phyloP scores from a whole-genome alignment of 352 stramenopile genomes.

The Phytophthora sp. region DNA sequence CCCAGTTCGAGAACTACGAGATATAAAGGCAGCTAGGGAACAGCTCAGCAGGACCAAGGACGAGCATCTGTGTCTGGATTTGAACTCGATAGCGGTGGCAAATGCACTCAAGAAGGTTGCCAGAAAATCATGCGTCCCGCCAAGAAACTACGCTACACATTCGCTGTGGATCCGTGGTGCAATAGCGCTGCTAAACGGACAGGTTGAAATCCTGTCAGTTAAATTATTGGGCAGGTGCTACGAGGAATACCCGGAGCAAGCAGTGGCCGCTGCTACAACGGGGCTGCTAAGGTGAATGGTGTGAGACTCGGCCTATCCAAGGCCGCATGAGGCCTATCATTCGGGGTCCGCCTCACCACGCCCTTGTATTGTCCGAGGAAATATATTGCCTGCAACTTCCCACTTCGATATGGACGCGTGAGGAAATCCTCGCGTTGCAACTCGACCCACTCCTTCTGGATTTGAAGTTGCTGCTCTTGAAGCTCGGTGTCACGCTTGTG shows the following conservation, averaged over 20 bases:
- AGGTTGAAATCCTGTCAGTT: background rate
- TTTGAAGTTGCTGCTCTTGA: too few species aligned
- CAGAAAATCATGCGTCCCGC: background rate
- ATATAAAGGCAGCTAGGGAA: background rate
- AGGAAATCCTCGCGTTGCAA: too few species aligned
- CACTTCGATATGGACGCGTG: too few species aligned
- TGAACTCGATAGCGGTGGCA: background rate
- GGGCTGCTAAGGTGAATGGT: background rate
- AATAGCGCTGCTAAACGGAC: background rate
- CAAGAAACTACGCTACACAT: background rate
- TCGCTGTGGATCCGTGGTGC: conserved; percentile 1
- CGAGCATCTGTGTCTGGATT: background rate
- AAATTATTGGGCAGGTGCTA: conserved; percentile 1
- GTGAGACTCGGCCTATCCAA: background rate
- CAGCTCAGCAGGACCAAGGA: background rate
- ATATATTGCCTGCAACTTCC: too few species aligned
- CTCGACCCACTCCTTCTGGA: too few species aligned
- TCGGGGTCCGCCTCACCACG: conserved; percentile 1
- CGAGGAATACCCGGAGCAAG: conserved; percentile 1
- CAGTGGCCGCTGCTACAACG: background rate
- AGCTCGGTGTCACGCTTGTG: too few species aligned
- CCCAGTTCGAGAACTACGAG: conserved; percentile 9
- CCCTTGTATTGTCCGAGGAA: background rate
- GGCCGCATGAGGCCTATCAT: background rate
- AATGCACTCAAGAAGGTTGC: background rate